Conservation (phyloP, 2,329 filamentous ascomycete genomes). For the Pseudonectria foliicola region DNA sequence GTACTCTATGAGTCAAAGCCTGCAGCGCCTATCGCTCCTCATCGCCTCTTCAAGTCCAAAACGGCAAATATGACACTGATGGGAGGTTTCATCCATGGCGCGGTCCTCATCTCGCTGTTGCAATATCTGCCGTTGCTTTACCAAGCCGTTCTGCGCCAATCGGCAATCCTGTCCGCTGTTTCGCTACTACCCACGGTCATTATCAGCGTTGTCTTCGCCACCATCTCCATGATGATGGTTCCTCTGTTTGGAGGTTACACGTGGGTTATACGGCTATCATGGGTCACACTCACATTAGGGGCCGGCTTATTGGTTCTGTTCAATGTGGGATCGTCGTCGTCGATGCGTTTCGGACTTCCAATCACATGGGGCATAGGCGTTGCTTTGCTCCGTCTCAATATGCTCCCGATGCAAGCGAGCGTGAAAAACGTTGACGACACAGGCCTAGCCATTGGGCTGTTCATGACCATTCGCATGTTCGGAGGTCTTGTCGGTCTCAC, state of each 20-base stretch:
- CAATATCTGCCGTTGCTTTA: constrained; percentile 28
- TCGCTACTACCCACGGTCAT: constrained; percentile 1
- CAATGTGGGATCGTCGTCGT: constrained; percentile 8
- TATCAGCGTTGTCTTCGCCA: constrained; percentile 1
- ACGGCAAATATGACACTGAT: constrained; percentile 15
- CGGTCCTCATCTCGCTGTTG: constrained; percentile 21
- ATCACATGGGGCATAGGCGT: constrained; percentile 6
- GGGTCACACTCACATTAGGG: constrained; percentile 1
- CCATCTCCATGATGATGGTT: constrained; percentile 1
- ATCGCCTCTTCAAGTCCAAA: constrained; percentile 20
- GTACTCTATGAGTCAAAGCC: constrained; percentile 23
- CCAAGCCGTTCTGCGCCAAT: constrained; percentile 20
- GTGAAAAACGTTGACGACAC: constrained; percentile 25
- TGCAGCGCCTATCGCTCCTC: constrained; percentile 23
- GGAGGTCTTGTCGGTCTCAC: constrained; percentile 31
- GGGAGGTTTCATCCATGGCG: constrained; percentile 25
- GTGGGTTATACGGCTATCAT: not conserved
- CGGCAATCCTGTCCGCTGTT: constrained; percentile 1
- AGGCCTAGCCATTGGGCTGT: constrained; percentile 27
- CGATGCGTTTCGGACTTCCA: no score
- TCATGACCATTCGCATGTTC: constrained; percentile 29
- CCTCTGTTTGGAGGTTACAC: constrained; percentile 1
- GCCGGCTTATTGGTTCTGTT: constrained; percentile 4
- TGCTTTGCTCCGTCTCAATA: constrained; percentile 1
- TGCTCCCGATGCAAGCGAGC: constrained; percentile 29